These are phyloP conservation scores for Musa balbisiana DNA, from an alignment of 202 grass and related monocot species.

Conservation along the genomic window DNA sequence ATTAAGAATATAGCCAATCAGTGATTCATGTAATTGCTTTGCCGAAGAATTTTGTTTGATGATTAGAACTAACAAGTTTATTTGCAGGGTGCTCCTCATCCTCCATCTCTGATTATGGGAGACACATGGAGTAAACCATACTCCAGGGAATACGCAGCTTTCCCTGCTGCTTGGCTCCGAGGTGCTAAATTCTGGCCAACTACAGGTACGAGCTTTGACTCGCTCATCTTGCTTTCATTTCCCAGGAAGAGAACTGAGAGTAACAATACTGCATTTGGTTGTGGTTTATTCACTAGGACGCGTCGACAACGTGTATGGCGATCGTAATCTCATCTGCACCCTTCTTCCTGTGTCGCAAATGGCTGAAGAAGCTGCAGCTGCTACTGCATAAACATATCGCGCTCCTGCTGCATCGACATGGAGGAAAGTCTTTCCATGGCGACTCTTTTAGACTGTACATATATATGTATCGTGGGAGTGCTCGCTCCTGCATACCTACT, in stretches of 20 bases:
- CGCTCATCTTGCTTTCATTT: background rate
- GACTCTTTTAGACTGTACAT: slow-evolving; percentile 3
- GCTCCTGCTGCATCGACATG: too few relatives aligned
- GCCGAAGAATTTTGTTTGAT: slow-evolving; percentile 12
- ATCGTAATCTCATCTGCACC: slow-evolving; percentile 89
- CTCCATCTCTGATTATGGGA: slow-evolving; percentile 70
- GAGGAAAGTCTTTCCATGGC: background rate
- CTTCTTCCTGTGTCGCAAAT: slow-evolving; percentile 72
- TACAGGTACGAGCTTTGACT: slow-evolving; percentile 41
- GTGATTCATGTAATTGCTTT: background rate
- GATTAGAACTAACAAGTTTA: background rate
- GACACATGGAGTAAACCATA: slow-evolving; percentile 93
- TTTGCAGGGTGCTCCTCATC: slow-evolving; percentile 82
- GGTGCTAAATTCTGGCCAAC: slow-evolving; percentile 98
- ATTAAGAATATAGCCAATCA: too few relatives aligned
- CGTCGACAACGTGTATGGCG: slow-evolving; percentile 96
- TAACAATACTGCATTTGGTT: background rate
- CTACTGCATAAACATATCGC: slow-evolving; percentile 37
- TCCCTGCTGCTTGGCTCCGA: slow-evolving; percentile 88
- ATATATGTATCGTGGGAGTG: background rate
- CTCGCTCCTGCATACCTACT: background rate
- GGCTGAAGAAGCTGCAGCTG: slow-evolving; percentile 78
- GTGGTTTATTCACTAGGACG: slow-evolving; percentile 38
- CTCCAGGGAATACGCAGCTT: slow-evolving; percentile 84
- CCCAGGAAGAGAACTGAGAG: background rate